A percentile compares a stretch with the other conserved stretches of the same genome.
Conservation (phyloP, 1,284 basidiomycete species). For the Schizophyllum amplum region DNA sequence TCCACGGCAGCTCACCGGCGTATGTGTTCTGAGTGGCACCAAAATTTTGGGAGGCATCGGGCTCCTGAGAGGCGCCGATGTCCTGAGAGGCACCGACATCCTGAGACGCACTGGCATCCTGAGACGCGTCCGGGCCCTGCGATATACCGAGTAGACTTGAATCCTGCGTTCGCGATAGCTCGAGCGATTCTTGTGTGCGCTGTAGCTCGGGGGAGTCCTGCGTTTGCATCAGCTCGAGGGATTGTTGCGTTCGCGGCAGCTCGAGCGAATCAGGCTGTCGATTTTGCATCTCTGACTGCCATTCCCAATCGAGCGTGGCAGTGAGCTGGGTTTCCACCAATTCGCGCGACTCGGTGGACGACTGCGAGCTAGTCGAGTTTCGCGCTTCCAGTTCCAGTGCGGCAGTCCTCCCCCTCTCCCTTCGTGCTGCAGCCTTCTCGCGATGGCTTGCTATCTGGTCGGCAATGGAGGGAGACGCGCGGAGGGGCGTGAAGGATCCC, state of each 20-base stretch:
- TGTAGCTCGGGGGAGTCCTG: no score
- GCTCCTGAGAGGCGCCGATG: not conserved
- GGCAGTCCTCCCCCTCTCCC: not conserved
- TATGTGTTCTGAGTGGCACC: not conserved
- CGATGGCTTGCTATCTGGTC: not conserved
- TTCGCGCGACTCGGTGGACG: slow-evolving; percentile 19
- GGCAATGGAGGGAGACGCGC: not conserved
- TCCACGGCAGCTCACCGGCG: not conserved
- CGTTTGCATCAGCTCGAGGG: no score
- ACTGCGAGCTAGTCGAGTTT: slow-evolving; percentile 11
- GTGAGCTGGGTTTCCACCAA: slow-evolving; percentile 27
- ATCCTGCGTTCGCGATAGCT: no score
- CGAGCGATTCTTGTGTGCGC: no score
- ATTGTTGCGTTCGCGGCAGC: no score
- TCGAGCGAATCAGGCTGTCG: no score
- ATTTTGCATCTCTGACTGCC: slow-evolving; percentile 8
- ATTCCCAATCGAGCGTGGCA: slow-evolving; percentile 13
- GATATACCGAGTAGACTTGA: no score
- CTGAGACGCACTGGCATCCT: not conserved
- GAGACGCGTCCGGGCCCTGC: not conserved
- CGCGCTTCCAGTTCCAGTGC: not conserved
- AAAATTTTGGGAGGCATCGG: not conserved
- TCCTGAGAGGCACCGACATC: not conserved
- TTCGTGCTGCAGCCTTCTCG: not conserved
- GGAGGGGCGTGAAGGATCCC: not conserved